Base-by-base conservation (phyloP, 148 eudicot genomes). In the Gaultheria prostrata region DNA sequence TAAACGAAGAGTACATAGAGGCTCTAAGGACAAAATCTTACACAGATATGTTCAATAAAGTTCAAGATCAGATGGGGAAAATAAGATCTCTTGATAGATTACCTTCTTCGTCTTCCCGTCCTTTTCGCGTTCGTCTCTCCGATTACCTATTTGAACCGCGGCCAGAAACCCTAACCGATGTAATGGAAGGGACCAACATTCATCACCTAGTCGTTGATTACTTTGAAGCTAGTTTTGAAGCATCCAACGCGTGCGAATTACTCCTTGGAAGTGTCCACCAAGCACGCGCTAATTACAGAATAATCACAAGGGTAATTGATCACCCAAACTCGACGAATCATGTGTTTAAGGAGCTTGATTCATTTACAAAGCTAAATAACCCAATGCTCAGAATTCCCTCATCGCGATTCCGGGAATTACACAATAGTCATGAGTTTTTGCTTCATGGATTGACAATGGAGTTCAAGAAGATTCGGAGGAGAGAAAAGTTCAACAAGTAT, bases 211-310 rank as follows among this genome's bases (percentile, higher is more conserved):
- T 95, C 21, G 59, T 86, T 18, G 84, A 91, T 45, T 95, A 91
- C 92, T 95, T 90, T 53, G 85, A 90, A 49, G 87, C 87, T 20
- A 92, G 90, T 86, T 82, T 89, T 17, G 90, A 93, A 30, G 94
- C 95, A 4, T 87, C 89, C 79, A 89, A 85, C 70, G 77, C 85
- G 9, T 92, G 98, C 49, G 97, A 90, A 45, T 21, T 83, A 30
- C 90, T 95, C 54, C 91, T 93, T 14, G 75, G 83, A 56, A 87
- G 89, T 18, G 86, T 91, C 78, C 91, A 91, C 18, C 91, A 92
- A 85, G 85, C 90, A 0, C 91, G 92, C 11, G 83, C 87, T 11
- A 89, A 93, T 49, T 59, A 93, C 48, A 86, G 83, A 12, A 33
- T 67, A 12, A 84, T 92, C 63, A 79, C 81, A 85, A 87, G 85